These are phyloP conservation scores for Gentiana straminea DNA, from an alignment of 257 asterid species.

Conservation along the genomic window DNA sequence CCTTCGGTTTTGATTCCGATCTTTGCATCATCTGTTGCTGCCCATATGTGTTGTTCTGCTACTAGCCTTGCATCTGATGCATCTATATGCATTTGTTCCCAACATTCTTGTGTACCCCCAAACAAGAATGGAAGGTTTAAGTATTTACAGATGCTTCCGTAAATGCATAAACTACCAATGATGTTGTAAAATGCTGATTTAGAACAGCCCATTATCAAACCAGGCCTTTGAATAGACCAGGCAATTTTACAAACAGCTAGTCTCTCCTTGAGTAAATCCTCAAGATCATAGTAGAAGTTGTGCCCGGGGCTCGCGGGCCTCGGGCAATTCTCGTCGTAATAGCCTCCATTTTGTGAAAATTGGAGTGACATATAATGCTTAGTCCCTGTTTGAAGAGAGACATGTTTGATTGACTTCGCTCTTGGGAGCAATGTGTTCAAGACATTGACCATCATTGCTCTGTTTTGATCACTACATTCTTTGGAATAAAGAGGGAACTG, in stretches of 20 bases:
- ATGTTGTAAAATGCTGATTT: slow-evolving; percentile 40
- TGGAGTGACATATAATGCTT: slow-evolving; percentile 53
- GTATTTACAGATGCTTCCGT: slow-evolving; percentile 60
- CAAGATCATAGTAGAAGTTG: slow-evolving; percentile 68
- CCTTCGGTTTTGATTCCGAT: slow-evolving; percentile 14
- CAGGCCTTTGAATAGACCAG: slow-evolving; percentile 80
- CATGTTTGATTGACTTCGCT: slow-evolving; percentile 37
- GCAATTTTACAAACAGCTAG: slow-evolving; percentile 23
- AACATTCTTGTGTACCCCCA: slow-evolving; percentile 57
- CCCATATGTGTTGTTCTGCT: slow-evolving; percentile 77
- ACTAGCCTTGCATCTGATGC: slow-evolving; percentile 75
- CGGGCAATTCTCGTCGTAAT: slow-evolving; percentile 47
- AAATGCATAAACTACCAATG: slow-evolving; percentile 65
- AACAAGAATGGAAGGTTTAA: slow-evolving; percentile 58
- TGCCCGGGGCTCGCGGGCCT: slow-evolving; percentile 29
- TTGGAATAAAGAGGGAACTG: slow-evolving; percentile 45
- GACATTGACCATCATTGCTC: slow-evolving; percentile 60
- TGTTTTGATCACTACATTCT: slow-evolving; percentile 53
- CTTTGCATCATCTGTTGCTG: slow-evolving; percentile 22
- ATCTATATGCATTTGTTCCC: slow-evolving; percentile 70
- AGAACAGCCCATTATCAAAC: slow-evolving; percentile 63
- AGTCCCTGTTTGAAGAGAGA: slow-evolving; percentile 74
- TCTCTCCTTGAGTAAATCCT: slow-evolving; percentile 58
- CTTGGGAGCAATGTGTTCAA: slow-evolving; percentile 38
- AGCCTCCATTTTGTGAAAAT: slow-evolving; percentile 5